Percentiles rank a stretch among this genome's conserved stretches.
Conservation (phyloP, 768 basidiomycete genomes). For the Suillus alpinus region DNA sequence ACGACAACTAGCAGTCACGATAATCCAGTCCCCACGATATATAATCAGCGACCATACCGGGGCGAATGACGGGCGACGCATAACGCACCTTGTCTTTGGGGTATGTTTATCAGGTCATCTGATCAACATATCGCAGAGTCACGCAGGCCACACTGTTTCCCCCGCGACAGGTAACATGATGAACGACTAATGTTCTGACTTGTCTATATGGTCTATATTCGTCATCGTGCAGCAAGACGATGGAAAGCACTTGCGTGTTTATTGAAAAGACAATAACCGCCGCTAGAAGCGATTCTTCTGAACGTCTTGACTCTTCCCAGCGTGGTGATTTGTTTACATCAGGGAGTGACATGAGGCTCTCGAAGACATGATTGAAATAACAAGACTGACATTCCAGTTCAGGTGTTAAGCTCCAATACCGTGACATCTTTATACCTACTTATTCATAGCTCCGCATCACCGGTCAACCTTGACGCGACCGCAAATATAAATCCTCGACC, state of each 20-base stretch:
- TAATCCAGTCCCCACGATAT: not conserved
- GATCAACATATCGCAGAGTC: no score
- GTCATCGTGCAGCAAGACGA: not conserved
- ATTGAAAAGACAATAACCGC: constrained; percentile 64
- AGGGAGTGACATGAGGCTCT: not conserved
- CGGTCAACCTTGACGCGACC: not conserved
- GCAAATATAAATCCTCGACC: not conserved
- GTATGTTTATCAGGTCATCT: no score
- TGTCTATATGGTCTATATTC: not conserved
- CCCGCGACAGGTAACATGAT: constrained; percentile 52
- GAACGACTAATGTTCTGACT: constrained; percentile 50
- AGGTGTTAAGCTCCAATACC: constrained; percentile 48
- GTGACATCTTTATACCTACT: constrained; percentile 52
- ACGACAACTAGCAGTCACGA: not conserved
- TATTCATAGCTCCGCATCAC: constrained; percentile 13
- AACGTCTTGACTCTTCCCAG: not conserved
- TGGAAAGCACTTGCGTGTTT: constrained; percentile 46
- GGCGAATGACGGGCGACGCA: not conserved
- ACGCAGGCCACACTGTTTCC: constrained; percentile 63
- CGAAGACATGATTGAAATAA: not conserved
- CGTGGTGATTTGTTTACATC: constrained; percentile 34
- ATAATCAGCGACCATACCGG: not conserved
- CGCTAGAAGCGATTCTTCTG: constrained; percentile 27
- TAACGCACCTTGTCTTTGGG: constrained; percentile 25
- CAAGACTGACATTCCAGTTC: constrained; percentile 47